These are phyloP conservation scores for Glycine latifolia DNA, from an alignment of 306 rosid species.

Conservation along the genomic window DNA sequence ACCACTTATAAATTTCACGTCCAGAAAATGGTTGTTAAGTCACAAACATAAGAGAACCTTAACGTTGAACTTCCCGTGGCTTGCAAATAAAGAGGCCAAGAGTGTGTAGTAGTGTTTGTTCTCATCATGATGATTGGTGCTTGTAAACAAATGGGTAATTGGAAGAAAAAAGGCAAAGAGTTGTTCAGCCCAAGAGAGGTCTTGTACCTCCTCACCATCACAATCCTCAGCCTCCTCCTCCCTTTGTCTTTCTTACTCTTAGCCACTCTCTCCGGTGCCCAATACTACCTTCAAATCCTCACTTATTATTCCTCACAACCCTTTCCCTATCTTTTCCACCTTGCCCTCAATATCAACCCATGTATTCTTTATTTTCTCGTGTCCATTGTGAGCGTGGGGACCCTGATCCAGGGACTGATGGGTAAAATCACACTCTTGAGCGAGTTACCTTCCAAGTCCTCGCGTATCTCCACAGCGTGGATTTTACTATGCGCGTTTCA, in stretches of 20 bases:
- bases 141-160: slow-evolving; percentile 47
- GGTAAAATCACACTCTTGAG: slow-evolving; percentile 53
- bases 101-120: neutral
- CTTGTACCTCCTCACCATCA: slow-evolving; percentile 64
- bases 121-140: neutral
- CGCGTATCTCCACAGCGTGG: slow-evolving; percentile 59
- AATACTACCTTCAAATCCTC: slow-evolving; percentile 49
- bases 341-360: slow-evolving; percentile 56
- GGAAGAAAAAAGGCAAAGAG: slow-evolving; percentile 47
- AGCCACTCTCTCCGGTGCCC: slow-evolving; percentile 59
- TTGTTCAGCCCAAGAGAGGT: slow-evolving; percentile 49
- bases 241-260: slow-evolving; percentile 86
- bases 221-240: slow-evolving; percentile 73
- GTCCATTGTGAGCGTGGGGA: slow-evolving; percentile 53
- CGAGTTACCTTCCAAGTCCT: neutral
- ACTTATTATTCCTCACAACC: neutral
- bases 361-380: slow-evolving; percentile 63
- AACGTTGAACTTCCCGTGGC: slow-evolving; percentile 43
- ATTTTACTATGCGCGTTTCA: slow-evolving; percentile 69
- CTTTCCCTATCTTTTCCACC: slow-evolving; percentile 43
- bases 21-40: slow-evolving; percentile 36
- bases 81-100: slow-evolving; percentile 39
- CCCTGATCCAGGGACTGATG: slow-evolving; percentile 63
- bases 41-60: slow-evolving; percentile 41
- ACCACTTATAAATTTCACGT: slow-evolving; percentile 53